These are phyloP conservation scores for Neurospora sublineolata DNA, from an alignment of 495 filamentous ascomycete genomes.

Conservation along the genomic window DNA sequence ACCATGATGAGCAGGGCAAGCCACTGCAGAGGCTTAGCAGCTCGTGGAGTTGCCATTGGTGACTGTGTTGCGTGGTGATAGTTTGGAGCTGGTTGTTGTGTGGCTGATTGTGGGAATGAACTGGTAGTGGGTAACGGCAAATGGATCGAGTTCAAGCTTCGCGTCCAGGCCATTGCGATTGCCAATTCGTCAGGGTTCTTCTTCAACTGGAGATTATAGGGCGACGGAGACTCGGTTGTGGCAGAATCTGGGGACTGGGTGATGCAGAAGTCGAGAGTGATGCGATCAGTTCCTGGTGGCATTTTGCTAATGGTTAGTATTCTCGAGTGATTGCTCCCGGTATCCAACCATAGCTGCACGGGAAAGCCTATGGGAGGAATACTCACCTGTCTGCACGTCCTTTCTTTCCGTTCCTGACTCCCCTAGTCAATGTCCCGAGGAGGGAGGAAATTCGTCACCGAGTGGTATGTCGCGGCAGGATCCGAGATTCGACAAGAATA, in stretches of 20 bases:
- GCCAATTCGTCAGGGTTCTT: background rate
- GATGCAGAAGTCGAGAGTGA: background rate
- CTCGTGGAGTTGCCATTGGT: background rate
- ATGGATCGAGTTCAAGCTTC: background rate
- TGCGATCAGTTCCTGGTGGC: background rate
- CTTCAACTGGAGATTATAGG: background rate
- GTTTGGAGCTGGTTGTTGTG: background rate
- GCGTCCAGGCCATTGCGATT: background rate
- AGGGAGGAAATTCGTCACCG: background rate
- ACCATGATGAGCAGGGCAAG: background rate
- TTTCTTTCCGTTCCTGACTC: background rate
- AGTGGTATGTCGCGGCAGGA: background rate
- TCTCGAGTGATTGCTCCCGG: background rate
- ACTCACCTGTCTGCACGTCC: background rate
- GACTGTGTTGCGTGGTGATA: background rate
- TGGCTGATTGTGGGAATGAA: background rate
- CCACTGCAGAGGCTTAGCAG: background rate
- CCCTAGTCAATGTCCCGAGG: background rate
- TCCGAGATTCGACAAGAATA: background rate
- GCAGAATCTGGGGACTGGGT: background rate
- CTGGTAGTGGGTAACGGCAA: background rate
- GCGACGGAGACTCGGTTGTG: background rate
- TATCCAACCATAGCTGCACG: background rate
- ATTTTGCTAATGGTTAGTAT: background rate
- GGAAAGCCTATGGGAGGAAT: background rate